Percentiles rank a stretch among this genome's conserved stretches.
These are phyloP conservation scores for Colletotrichum magnum DNA, from an alignment of 2,329 filamentous ascomycete species.

Conservation along the genomic window DNA sequence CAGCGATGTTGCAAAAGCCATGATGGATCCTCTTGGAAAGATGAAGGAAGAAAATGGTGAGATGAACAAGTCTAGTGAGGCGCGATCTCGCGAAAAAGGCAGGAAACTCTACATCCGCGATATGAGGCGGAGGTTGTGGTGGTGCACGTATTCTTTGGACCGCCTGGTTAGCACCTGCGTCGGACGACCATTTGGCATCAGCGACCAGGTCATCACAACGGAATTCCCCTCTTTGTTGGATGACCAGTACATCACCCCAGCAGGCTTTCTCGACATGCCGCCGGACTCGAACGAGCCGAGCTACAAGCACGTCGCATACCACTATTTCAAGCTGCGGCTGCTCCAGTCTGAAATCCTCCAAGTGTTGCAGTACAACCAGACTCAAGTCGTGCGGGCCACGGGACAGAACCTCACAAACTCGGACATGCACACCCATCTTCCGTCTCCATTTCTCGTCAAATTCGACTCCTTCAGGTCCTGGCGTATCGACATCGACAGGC, in stretches of 20 bases:
- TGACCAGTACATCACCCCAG: slow-evolving; percentile 87
- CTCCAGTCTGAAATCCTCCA: slow-evolving; percentile 96
- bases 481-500: slow-evolving; percentile 87
- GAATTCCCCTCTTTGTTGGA: slow-evolving; percentile 93
- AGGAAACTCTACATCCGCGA: slow-evolving; percentile 89
- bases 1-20: slow-evolving; percentile 71
- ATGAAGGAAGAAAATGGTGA: slow-evolving; percentile 50
- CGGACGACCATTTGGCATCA: slow-evolving; percentile 92
- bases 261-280: slow-evolving; percentile 77
- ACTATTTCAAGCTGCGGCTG: slow-evolving; percentile 90
- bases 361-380: slow-evolving; percentile 92
- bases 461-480: slow-evolving; percentile 91
- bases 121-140: slow-evolving; percentile 89
- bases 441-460: slow-evolving; percentile 86
- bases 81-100: slow-evolving; percentile 65
- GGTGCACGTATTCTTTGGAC: slow-evolving; percentile 96
- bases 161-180: slow-evolving; percentile 96
- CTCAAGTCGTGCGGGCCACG: slow-evolving; percentile 79
- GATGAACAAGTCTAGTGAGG: slow-evolving; percentile 36
- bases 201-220: slow-evolving; percentile 96
- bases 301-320: slow-evolving; percentile 92
- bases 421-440: slow-evolving; percentile 83
- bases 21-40: slow-evolving; percentile 55
- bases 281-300: slow-evolving; percentile 73
- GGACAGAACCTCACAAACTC: slow-evolving; percentile 76